Conservation (phyloP, 129 eudicot species). For the Apium graveolens region DNA sequence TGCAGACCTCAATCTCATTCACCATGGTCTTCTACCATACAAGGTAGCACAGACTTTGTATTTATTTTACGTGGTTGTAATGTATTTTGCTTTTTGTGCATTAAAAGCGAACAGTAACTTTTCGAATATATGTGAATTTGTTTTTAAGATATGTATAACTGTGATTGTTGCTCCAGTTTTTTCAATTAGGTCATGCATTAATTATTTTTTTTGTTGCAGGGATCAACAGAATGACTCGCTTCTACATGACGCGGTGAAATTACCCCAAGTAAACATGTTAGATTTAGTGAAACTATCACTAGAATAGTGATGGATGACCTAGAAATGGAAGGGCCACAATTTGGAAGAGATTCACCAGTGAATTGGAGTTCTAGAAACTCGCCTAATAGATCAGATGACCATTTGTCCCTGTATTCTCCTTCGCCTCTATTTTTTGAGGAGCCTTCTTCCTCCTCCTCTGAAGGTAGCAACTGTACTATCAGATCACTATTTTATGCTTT, state of each 20-base stretch:
- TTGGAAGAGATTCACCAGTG: slow-evolving; percentile 48
- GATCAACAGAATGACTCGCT: slow-evolving; percentile 31
- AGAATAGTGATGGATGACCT: slow-evolving; percentile 39
- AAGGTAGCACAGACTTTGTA: neutral
- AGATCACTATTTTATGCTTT: neutral
- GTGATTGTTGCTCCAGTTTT: neutral
- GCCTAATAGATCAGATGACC: slow-evolving; percentile 21
- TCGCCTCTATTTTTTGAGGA: slow-evolving; percentile 81
- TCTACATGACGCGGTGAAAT: slow-evolving; percentile 39
- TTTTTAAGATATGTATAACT: neutral
- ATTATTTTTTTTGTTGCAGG: slow-evolving; percentile 28
- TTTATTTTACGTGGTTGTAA: neutral
- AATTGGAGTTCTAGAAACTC: slow-evolving; percentile 41
- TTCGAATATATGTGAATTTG: neutral
- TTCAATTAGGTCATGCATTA: neutral
- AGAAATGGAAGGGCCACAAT: slow-evolving; percentile 35
- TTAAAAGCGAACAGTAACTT: neutral
- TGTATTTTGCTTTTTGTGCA: neutral
- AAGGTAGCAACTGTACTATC: slow-evolving; percentile 42
- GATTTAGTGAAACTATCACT: slow-evolving; percentile 66
- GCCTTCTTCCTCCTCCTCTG: slow-evolving; percentile 82
- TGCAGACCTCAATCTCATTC: neutral
- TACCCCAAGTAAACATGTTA: slow-evolving; percentile 50
- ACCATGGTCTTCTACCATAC: neutral
- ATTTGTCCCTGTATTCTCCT: slow-evolving; percentile 53